Conservation (phyloP, 257 asterid genomes). For the Fraxinus quadrangulata region DNA sequence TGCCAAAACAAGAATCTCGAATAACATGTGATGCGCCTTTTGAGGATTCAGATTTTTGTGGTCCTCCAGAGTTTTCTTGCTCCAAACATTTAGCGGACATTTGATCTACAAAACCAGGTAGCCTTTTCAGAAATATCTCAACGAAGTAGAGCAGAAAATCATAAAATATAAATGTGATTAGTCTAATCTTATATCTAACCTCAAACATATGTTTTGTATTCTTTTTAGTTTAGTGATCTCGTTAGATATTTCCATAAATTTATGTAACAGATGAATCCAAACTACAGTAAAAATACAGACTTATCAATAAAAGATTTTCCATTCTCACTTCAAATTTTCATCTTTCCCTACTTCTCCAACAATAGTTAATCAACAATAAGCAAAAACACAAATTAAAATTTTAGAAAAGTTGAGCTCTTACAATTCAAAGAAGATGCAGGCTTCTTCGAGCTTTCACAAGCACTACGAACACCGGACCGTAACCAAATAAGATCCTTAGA, state of each 20-base stretch:
- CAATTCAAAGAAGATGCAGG: constrained; percentile 35
- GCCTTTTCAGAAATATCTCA: too few species aligned
- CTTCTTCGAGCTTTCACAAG: constrained; percentile 43
- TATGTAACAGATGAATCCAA: too few species aligned
- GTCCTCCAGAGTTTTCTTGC: constrained; percentile 20
- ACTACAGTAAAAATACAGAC: too few species aligned
- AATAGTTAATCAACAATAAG: not conserved
- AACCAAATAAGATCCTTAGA: constrained; percentile 32
- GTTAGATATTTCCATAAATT: too few species aligned
- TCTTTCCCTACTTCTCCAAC: too few species aligned
- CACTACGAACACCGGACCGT: constrained; percentile 25
- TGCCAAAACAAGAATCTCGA: not conserved
- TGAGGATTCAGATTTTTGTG: not conserved
- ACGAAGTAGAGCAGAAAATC: too few species aligned
- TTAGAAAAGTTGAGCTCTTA: constrained; percentile 28
- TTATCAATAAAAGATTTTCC: too few species aligned
- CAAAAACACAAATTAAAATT: not conserved
- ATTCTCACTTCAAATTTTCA: too few species aligned
- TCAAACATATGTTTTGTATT: too few species aligned
- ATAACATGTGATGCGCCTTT: not conserved
- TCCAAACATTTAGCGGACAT: constrained; percentile 6
- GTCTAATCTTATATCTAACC: too few species aligned
- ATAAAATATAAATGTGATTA: too few species aligned
- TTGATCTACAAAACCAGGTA: constrained; percentile 28
- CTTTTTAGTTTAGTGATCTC: too few species aligned